Evolutionary conservation across 2,329 filamentous ascomycete species (phyloP).

Genomic region (Aspergillus piperis): DNA sequence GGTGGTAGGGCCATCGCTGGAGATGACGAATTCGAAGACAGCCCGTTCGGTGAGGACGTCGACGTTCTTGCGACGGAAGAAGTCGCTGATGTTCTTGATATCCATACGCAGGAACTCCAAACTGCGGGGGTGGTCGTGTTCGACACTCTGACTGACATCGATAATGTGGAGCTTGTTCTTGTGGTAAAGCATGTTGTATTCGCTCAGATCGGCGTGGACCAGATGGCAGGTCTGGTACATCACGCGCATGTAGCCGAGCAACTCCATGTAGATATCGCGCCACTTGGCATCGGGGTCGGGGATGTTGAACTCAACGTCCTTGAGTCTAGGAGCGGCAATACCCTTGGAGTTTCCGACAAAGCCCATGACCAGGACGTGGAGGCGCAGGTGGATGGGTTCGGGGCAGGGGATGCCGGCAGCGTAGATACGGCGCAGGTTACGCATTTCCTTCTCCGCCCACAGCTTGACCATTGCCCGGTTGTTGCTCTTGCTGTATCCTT

Average conservation of each 20-base stretch:
- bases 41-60: conserved; percentile 75
- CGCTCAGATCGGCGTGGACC: conserved; percentile 93
- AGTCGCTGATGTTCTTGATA: conserved; percentile 94
- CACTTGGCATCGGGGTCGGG: conserved; percentile 72
- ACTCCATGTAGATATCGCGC: conserved; percentile 75
- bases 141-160: conserved; percentile 95
- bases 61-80: conserved; percentile 84
- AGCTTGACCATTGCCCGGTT: conserved; percentile 97
- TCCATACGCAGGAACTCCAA: conserved; percentile 97
- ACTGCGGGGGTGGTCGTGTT: conserved; percentile 90
- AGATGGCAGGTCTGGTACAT: conserved; percentile 91
- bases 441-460: conserved; percentile 98
- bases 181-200: conserved; percentile 97
- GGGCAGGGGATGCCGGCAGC: conserved; percentile 85
- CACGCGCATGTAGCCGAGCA: conserved; percentile 84
- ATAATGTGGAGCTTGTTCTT: conserved; percentile 84
- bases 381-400: conserved; percentile 81
- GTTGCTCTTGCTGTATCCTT: conserved; percentile 90
- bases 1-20: conserved; percentile 52
- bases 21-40: conserved; percentile 82
- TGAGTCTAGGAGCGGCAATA: conserved; percentile 81
- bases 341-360: conserved; percentile 88
- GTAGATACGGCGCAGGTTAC: conserved; percentile 84
- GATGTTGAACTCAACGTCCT: conserved; percentile 75
- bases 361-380: conserved; percentile 94